phyloP scores from a whole-genome alignment of 768 basidiomycete species.

The Suillus lakei region DNA sequence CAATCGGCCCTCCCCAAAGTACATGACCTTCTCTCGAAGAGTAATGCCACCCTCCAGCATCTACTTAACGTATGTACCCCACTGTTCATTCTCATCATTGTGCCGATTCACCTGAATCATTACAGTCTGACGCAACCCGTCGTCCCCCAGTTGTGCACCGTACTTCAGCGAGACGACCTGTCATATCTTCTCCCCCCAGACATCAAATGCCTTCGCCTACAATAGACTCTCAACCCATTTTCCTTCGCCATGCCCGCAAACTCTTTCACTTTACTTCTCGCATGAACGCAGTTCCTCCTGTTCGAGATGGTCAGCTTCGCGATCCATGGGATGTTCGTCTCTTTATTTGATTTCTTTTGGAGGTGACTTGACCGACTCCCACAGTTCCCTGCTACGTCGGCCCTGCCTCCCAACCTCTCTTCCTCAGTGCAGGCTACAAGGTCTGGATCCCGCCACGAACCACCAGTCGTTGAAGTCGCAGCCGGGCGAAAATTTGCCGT shows the following conservation, averaged over 20 bases:
- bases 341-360: background rate
- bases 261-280: background rate
- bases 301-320: background rate
- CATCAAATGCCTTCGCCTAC: background rate
- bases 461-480: background rate
- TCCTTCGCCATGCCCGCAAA: background rate
- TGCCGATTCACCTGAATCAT: background rate
- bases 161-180: background rate
- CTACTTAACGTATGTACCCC: background rate
- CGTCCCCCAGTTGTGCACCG: background rate
- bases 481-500: background rate
- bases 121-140: background rate
- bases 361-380: background rate
- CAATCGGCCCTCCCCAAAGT: background rate
- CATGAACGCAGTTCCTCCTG: background rate
- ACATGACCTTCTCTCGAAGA: background rate
- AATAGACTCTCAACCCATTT: background rate
- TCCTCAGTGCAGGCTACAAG: background rate
- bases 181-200: background rate
- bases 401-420: background rate
- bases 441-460: background rate
- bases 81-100: background rate
- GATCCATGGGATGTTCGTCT: background rate
- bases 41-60: background rate
- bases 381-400: background rate